Percentiles rank a stretch among this genome's conserved stretches.
Conservation (phyloP, 805 yeast species). For the Kodamaea hsintzibuensis region DNA sequence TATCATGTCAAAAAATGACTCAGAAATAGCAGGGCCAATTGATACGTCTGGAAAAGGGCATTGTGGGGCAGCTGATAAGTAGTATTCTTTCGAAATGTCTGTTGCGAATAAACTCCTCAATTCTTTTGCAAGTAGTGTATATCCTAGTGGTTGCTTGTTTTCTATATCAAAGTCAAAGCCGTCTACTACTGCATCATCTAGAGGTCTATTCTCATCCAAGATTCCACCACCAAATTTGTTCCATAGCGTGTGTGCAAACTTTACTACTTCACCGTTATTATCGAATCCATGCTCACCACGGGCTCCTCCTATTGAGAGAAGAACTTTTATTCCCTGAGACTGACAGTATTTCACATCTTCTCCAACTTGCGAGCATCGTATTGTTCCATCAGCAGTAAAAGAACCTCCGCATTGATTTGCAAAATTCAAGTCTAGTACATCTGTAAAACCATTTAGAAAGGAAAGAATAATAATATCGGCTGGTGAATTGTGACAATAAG, state of each 20-base stretch:
- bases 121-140: constrained; percentile 18
- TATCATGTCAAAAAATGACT: constrained; percentile 31
- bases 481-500: constrained; percentile 65
- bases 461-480: constrained; percentile 75
- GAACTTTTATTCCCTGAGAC: constrained; percentile 54
- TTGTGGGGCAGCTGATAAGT: constrained; percentile 40
- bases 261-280: constrained; percentile 53
- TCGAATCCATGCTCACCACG: constrained; percentile 39
- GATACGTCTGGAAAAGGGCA: constrained; percentile 41
- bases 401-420: constrained; percentile 7
- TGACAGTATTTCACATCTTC: constrained; percentile 9
- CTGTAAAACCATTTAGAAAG: constrained; percentile 65
- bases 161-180: constrained; percentile 34
- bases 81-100: constrained; percentile 32
- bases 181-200: constrained; percentile 19
- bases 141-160: constrained; percentile 31
- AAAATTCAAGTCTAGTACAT: constrained; percentile 22
- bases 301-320: constrained; percentile 47
- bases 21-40: constrained; percentile 29
- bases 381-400: constrained; percentile 1
- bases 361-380: constrained; percentile 1
- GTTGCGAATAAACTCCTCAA: constrained; percentile 23
- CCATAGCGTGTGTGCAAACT: constrained; percentile 48
- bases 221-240: constrained; percentile 36
- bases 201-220: constrained; percentile 2